Conservation (phyloP, 2,329 filamentous ascomycete genomes). For the Apiospora rasikravindrae region DNA sequence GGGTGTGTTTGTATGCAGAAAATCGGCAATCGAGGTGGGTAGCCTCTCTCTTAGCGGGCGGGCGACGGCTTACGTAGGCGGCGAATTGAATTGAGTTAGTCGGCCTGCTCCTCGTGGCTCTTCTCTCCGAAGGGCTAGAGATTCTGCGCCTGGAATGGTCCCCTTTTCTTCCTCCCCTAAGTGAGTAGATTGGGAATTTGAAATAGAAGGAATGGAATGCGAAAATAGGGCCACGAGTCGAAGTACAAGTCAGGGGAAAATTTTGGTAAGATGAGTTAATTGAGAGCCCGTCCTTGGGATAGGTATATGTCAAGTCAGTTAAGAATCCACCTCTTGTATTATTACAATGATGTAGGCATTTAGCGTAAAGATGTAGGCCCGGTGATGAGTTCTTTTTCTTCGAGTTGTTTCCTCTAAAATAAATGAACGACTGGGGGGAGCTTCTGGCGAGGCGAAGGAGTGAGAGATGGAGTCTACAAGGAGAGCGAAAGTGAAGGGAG, state of each 20-base stretch:
- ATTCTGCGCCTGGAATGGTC: not conserved
- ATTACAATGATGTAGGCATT: not conserved
- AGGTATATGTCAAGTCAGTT: not conserved
- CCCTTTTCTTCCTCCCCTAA: not conserved
- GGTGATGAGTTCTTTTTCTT: not conserved
- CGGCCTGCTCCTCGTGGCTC: not conserved
- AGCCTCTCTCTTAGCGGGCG: not conserved
- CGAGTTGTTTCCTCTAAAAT: not conserved
- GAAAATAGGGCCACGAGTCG: not conserved
- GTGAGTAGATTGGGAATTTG: not conserved
- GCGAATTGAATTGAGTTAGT: not conserved
- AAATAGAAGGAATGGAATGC: too few species aligned
- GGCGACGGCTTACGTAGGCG: constrained; percentile 2
- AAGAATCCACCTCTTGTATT: not conserved
- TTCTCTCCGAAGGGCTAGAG: not conserved
- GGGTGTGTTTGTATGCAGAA: not conserved
- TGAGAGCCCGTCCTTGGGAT: not conserved
- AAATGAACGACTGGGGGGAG: not conserved
- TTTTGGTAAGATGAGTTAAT: not conserved
- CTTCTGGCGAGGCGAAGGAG: not conserved
- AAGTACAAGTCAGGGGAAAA: not conserved
- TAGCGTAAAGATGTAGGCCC: not conserved
- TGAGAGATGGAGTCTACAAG: not conserved
- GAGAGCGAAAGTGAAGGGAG: not conserved
- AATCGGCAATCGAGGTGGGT: not conserved